Base-by-base conservation (phyloP, 495 filamentous ascomycete species). In the Letharia columbiana region DNA sequence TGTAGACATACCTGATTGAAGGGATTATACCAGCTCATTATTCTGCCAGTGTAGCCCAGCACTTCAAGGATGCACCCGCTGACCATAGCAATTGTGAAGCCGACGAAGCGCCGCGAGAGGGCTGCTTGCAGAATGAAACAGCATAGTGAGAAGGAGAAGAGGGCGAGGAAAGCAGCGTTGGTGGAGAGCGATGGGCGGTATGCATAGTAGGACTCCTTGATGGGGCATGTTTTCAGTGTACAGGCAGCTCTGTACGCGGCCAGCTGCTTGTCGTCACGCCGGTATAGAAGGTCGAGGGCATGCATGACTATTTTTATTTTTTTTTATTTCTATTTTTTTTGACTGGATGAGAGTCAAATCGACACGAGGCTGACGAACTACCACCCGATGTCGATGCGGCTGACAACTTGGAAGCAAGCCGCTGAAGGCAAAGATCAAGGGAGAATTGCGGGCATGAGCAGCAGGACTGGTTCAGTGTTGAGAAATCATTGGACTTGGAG, bases 161-260 rank as follows among this genome's bases (percentile, higher is more conserved):
- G 78, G 33, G 78, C 78, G 11, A 79, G 73, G 72, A 88, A 84
- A 71, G 86, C 84, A 66, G 80, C 74, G 73, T 88, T 87, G 57
- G 81, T 81, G 54, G 81, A 83, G 18, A 82, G 75, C 69, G 81
- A 86, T 1, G 87, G 87, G 60, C 82, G 82, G 75, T 89, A 89
- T 35, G 85, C 86, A 67, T 88, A 81, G 28, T 75, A 71, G 31
- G 65, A 63, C 3, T 44, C 23, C 35, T 63, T 3, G 28, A 63
- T 54, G 13, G 33, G 60, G 60, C 65, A 67, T 40, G 47, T 67
- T 8, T 54, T 5, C 12, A 67, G 60, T 23, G 65, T 67, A 62
- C 65, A 67, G 28, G 59, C 54, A 35, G 63, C 52, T 20, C 63
- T 57, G 54, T 57, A 57, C 6, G 54, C 54, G 54, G 54, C 54